Evolutionary conservation across 371 early-diverging fungal species (phyloP), one percentile per base, ranked within the genome.

Genomic region (Basidiobolus meristosporus): DNA sequence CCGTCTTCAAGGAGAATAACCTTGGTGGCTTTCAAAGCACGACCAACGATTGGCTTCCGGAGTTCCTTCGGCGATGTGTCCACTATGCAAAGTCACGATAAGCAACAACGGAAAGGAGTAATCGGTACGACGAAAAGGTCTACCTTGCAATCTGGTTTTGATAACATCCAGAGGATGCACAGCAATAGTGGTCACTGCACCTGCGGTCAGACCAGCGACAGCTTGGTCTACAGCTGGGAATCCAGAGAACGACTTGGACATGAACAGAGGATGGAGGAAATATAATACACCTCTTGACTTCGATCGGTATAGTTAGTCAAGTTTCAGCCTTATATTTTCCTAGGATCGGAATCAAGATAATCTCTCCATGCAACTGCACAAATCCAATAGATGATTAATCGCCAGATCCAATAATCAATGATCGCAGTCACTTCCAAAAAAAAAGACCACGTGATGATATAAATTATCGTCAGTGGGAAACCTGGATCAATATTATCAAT

Each of bases 81-180:
- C 7, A 71, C 73, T 75, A 38, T 19, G 38, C 15, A 28, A 33
- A n/a, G 11, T 4, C 6, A 3, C 15, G 5, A 33, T n/a, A 11
- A n/a, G n/a, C 3, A 33, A 4, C n/a, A n/a, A 33, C 3, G 6
- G 17, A 15, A 33, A 17, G 7, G 34, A 15, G 6, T 15, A 6
- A 33, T 5, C 3, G 6, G n/a, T 16, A 6, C 11, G 12, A 7
- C 15, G 18, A 14, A 14, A 9, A 2, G 14, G 17, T 38, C 36
- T 67, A 68, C 86, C 78, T 73, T 95, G 92, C 39, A 89, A 70
- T 18, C 90, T 61, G 19, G 83, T 85, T 53, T 95, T 95, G 44
- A 95, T 65, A 29, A 92, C 57, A 53, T 95, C 96, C 23, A 95
- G 57, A 9, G 93, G 93, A 55, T 92, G 93, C 23, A 92, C 64